These are phyloP conservation scores for Tilletia setariae DNA, from an alignment of 1,284 basidiomycete species.

Conservation along the genomic window DNA sequence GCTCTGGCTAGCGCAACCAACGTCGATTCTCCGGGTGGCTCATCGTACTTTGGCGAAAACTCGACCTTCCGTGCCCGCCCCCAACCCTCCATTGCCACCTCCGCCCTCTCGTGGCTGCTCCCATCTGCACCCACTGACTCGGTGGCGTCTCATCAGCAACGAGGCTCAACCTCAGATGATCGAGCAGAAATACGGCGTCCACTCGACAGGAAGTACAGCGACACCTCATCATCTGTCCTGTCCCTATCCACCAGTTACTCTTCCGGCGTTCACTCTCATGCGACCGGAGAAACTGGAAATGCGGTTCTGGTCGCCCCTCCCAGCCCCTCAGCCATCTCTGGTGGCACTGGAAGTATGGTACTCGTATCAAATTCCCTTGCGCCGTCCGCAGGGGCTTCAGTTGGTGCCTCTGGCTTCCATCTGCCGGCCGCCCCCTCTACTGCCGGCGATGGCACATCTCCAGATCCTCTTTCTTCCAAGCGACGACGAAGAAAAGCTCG, in stretches of 20 bases:
- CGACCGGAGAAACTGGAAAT: neutral
- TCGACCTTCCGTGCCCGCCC: no score
- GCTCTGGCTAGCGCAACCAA: neutral
- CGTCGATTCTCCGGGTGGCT: no score
- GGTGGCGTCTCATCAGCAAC: neutral
- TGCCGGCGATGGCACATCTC: neutral
- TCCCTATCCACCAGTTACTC: conserved; percentile 2
- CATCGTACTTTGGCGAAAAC: no score
- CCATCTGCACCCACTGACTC: neutral
- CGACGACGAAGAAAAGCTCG: conserved; percentile 3
- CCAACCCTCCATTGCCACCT: neutral
- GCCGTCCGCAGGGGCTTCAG: neutral
- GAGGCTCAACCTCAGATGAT: neutral
- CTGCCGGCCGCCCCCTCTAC: conserved; percentile 4
- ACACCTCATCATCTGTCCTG: conserved; percentile 4
- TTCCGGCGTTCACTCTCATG: neutral
- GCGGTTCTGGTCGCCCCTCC: neutral
- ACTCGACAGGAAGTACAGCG: neutral
- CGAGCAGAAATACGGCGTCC: neutral
- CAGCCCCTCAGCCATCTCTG: conserved; percentile 4
- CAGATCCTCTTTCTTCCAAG: neutral
- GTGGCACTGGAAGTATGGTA: neutral
- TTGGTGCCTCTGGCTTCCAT: neutral
- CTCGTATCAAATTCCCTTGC: neutral
- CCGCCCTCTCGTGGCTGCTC: neutral